Evolutionary conservation across 495 filamentous ascomycete species (phyloP), one percentile per base, ranked within the genome.

Genomic region (Penicillium paxilli): DNA sequence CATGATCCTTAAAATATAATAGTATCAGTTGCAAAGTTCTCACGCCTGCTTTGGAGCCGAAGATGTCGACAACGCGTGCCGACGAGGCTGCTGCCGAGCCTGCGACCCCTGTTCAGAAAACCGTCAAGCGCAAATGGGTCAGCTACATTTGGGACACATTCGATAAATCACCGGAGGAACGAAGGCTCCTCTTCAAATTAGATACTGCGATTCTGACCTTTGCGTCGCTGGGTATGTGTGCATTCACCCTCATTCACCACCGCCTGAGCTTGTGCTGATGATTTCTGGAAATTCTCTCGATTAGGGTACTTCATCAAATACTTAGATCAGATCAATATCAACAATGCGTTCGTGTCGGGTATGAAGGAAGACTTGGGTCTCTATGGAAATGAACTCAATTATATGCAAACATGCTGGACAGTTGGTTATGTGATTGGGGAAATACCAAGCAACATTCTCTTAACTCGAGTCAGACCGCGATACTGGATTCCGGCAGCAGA

Each of bases 381-480:
- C 17, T 78, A 80, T 46, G 78, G 78, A 16, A 84, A 81, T 37
- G 57, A 88, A 58, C 62, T 77, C 2, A 75, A 73, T 54, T 71
- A 73, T 49, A 75, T 82, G 71, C 72, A 74, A 40, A 77, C 80
- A 2, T 76, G 69, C 47, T 88, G 81, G 79, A 87, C 83, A 0
- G 77, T 85, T 14, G 85, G 85, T 12, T 84, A 86, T 55, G 78
- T 87, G 2, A 72, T 87, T 38, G 84, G 83, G 11, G 74, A 87
- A 54, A 79, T 87, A 30, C 85, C 84, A 0, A 80, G 76, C 60
- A 83, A 86, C 57, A 69, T 87, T 17, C 71, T 86, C 25, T 60
- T 87, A 26, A 83, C 78, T 7, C 61, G 68, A 3, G 55, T 87
- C 7, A 74, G 80, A 8, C 84, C 83, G 0, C 75, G 79, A 9